phyloP scores from a whole-genome alignment of 345 rosid species.

The Pseudoturritis turrita region DNA sequence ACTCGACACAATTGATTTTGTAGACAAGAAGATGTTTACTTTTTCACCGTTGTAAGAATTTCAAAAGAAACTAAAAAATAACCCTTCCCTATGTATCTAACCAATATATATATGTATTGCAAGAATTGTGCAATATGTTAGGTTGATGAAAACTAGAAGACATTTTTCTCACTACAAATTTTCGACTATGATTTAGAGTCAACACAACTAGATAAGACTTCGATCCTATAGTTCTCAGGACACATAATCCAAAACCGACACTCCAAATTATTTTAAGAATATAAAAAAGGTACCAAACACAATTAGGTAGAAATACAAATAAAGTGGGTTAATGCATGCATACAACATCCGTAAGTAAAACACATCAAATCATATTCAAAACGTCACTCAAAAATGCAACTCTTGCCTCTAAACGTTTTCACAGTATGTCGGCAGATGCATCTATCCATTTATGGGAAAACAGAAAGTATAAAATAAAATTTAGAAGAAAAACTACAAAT shows the following conservation, averaged over 20 bases:
- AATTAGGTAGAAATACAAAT: background rate
- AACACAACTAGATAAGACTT: background rate
- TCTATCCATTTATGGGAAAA: background rate
- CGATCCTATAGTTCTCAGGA: background rate
- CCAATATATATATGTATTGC: background rate
- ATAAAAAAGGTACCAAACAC: background rate
- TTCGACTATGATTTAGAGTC: background rate
- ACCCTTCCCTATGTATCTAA: no score
- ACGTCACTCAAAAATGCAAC: slow-evolving; percentile 6
- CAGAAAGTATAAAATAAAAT: background rate
- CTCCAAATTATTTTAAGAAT: background rate
- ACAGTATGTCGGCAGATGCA: slow-evolving; percentile 21
- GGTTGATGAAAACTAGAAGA: background rate
- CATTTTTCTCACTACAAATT: background rate
- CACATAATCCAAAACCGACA: background rate
- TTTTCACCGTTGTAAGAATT: background rate
- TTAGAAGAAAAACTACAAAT: background rate
- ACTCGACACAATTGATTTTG: background rate
- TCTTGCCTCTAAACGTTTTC: slow-evolving; percentile 14
- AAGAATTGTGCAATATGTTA: background rate
- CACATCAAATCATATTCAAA: slow-evolving; percentile 21
- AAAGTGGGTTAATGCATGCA: background rate
- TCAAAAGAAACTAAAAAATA: background rate
- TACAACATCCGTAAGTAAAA: background rate
- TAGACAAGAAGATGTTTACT: background rate